Conservation (phyloP, 83 land plant species). For the Thuja plicata region DNA sequence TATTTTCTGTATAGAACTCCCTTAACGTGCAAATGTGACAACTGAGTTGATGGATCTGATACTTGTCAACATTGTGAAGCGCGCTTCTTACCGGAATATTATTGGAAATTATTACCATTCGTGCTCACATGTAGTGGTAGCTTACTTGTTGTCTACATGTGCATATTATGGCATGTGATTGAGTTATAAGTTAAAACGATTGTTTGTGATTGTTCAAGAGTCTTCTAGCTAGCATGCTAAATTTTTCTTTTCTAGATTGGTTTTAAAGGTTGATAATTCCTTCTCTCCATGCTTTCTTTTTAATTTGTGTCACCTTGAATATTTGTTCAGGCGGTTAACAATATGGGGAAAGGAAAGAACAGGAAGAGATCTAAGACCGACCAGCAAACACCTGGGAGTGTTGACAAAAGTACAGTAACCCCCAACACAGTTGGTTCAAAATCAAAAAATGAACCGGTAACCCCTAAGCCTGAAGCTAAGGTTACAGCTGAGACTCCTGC, state of each 20-base stretch:
- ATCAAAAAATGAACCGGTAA: neutral
- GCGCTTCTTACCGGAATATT: no score
- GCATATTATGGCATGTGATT: no score
- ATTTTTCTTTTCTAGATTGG: neutral
- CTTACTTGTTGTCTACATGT: no score
- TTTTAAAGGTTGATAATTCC: neutral
- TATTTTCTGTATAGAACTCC: neutral
- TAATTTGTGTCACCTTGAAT: neutral
- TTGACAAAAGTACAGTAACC: neutral
- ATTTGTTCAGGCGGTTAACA: neutral
- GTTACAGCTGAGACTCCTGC: neutral
- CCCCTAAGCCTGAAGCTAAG: neutral
- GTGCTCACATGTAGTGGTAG: neutral
- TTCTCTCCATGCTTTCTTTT: neutral
- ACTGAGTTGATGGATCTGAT: neutral
- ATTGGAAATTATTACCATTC: neutral
- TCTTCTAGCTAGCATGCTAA: neutral
- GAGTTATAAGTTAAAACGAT: no score
- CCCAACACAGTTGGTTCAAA: neutral
- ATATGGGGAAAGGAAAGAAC: neutral
- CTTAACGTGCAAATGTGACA: neutral
- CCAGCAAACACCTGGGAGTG: neutral
- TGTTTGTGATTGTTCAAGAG: no score
- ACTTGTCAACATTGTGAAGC: neutral
- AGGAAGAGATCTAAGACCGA: neutral